Conservation (phyloP, 495 filamentous ascomycete genomes). For the Tuber indicum region DNA sequence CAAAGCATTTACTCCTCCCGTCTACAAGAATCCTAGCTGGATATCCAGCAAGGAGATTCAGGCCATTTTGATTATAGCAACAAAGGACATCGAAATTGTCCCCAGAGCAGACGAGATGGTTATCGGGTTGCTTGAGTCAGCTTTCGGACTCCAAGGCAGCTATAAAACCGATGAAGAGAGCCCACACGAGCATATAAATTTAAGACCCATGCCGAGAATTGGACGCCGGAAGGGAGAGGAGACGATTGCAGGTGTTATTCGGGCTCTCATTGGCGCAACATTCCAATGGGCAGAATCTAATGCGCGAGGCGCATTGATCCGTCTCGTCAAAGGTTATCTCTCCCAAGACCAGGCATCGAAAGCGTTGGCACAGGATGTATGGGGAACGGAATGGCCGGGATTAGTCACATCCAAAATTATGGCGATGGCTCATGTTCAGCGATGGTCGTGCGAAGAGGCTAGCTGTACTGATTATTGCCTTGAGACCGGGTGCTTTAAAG, state of each 20-base stretch:
- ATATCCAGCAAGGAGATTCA: slow-evolving; percentile 28
- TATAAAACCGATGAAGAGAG: slow-evolving; percentile 24
- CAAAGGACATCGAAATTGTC: slow-evolving; percentile 17
- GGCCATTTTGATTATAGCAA: slow-evolving; percentile 15
- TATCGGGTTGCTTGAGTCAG: slow-evolving; percentile 25
- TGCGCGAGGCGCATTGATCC: slow-evolving; percentile 9
- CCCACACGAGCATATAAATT: slow-evolving; percentile 6
- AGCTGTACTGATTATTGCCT: not conserved
- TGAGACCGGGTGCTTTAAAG: slow-evolving; percentile 17
- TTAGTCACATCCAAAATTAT: slow-evolving; percentile 28
- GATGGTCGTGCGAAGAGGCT: not conserved
- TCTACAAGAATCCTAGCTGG: slow-evolving; percentile 23
- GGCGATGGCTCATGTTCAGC: slow-evolving; percentile 27
- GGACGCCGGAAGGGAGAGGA: slow-evolving; percentile 22
- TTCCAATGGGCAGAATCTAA: slow-evolving; percentile 9
- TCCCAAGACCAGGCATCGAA: slow-evolving; percentile 14
- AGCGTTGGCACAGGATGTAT: slow-evolving; percentile 22
- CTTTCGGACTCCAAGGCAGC: slow-evolving; percentile 36
- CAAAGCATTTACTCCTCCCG: slow-evolving; percentile 5
- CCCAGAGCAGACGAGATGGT: slow-evolving; percentile 15
- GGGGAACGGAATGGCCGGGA: slow-evolving; percentile 18
- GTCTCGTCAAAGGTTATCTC: slow-evolving; percentile 29
- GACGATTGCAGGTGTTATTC: slow-evolving; percentile 17
- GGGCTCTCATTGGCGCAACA: slow-evolving; percentile 14
- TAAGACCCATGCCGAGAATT: not conserved